phyloP scores from a whole-genome alignment of 2,329 filamentous ascomycete species.

The Alternaria infectoria region DNA sequence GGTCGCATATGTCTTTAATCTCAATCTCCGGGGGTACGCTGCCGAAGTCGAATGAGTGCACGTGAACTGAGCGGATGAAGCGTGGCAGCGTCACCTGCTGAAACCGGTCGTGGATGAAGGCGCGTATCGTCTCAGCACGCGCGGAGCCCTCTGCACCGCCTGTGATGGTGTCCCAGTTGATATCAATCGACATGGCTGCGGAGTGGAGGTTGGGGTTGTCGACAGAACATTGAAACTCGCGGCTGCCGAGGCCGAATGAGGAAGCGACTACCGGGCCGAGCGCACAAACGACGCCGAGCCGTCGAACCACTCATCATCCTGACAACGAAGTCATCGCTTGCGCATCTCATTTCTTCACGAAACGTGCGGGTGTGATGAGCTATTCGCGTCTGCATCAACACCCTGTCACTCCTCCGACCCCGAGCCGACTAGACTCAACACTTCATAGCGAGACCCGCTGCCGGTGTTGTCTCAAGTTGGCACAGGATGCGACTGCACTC shows the following conservation, averaged over 20 bases:
- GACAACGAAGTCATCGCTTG: conserved; percentile 13
- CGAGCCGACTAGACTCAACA: conserved; percentile 14
- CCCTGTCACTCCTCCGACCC: conserved; percentile 17
- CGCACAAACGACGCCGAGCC: conserved; percentile 21
- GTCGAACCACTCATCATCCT: conserved; percentile 22
- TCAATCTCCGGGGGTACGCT: conserved; percentile 81
- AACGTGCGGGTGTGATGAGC: conserved; percentile 25
- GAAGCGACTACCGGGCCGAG: conserved; percentile 27
- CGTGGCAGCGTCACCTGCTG: conserved; percentile 88
- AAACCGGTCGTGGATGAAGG: conserved; percentile 95
- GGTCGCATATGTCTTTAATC: conserved; percentile 96
- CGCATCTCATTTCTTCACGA: conserved; percentile 21
- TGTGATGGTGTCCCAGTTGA: conserved; percentile 94
- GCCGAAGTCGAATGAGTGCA: conserved; percentile 94
- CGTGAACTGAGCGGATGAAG: conserved; percentile 95
- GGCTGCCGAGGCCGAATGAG: conserved; percentile 23
- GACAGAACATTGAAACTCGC: conserved; percentile 18
- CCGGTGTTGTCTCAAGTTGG: neutral
- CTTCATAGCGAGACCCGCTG: conserved; percentile 2
- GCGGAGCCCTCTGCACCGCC: conserved; percentile 84
- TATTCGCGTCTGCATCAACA: conserved; percentile 21
- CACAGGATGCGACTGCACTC: neutral
- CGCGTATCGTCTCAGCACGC: conserved; percentile 84
- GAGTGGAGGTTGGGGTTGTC: conserved; percentile 33
- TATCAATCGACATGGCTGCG: conserved; percentile 86